Evolutionary conservation across 495 filamentous ascomycete genomes (phyloP).

Genomic region (Glarea lozoyensis): DNA sequence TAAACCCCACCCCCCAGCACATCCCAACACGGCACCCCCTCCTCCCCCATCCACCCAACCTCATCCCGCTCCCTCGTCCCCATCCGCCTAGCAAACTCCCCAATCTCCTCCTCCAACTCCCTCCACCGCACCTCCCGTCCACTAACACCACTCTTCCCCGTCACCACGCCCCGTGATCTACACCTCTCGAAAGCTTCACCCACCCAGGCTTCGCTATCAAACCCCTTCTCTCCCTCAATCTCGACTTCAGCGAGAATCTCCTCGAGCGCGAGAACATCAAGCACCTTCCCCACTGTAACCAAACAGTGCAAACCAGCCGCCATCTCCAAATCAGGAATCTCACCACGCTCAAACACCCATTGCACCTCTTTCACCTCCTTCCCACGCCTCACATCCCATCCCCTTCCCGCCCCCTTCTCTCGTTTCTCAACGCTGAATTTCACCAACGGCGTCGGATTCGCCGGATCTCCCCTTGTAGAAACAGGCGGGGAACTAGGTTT

Average conservation of each 20-base stretch:
- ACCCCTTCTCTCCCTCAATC: neutral
- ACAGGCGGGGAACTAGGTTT: no score
- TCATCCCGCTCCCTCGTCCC: neutral
- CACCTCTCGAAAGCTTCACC: neutral
- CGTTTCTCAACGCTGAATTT: neutral
- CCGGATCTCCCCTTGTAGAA: neutral
- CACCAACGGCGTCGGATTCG: neutral
- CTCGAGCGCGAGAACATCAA: neutral
- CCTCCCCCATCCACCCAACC: neutral
- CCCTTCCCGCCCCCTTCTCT: neutral
- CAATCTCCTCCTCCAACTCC: neutral
- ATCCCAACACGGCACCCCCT: neutral
- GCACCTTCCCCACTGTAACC: neutral
- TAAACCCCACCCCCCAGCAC: neutral
- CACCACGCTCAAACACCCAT: neutral
- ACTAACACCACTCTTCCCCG: neutral
- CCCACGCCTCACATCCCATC: neutral
- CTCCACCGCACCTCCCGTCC: neutral
- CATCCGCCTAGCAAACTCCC: neutral
- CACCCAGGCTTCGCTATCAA: neutral
- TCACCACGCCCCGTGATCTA: neutral
- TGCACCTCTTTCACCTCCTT: neutral
- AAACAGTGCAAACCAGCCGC: neutral
- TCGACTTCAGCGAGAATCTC: neutral
- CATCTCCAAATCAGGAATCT: neutral